A percentile compares a stretch with the other conserved stretches of the same genome.
phyloP scores from a whole-genome alignment of 192 early-diverging fungal genomes.

The Rhizophagus prolifer region DNA sequence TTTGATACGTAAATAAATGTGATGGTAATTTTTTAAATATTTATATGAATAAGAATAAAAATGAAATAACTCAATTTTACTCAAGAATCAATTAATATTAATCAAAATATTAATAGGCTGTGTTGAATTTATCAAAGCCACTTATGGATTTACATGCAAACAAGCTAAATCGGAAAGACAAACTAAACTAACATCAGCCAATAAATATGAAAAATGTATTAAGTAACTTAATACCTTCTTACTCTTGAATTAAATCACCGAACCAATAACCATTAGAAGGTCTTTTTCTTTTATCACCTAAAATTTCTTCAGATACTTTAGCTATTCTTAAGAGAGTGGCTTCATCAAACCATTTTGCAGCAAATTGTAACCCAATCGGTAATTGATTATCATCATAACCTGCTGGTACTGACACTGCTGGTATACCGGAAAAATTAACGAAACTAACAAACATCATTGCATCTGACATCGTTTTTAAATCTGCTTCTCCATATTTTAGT shows the following conservation, averaged over 20 bases:
- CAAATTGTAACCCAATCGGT: slow-evolving; percentile 68
- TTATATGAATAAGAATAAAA: too few species aligned
- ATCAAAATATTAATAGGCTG: too few species aligned
- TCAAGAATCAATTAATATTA: too few species aligned
- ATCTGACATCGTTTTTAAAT: slow-evolving; percentile 49
- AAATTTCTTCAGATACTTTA: slow-evolving; percentile 48
- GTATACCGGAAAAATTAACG: slow-evolving; percentile 66
- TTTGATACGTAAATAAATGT: too few species aligned
- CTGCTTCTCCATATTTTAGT: slow-evolving; percentile 48
- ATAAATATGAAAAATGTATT: too few species aligned
- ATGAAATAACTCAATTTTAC: too few species aligned
- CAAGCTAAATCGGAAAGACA: too few species aligned
- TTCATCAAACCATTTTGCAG: slow-evolving; percentile 70
- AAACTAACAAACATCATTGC: slow-evolving; percentile 60
- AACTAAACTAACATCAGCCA: too few species aligned
- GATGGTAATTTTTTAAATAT: too few species aligned
- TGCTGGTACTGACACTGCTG: slow-evolving; percentile 59
- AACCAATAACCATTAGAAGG: slow-evolving; percentile 31
- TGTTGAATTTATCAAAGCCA: too few species aligned
- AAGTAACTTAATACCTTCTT: too few species aligned
- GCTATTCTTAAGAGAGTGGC: slow-evolving; percentile 61
- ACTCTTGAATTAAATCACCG: slow-evolving; percentile 9
- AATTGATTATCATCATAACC: slow-evolving; percentile 54
- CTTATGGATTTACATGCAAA: too few species aligned
- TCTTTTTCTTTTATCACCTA: slow-evolving; percentile 36